Percentiles rank a stretch among this genome's conserved stretches.
phyloP scores from a whole-genome alignment of 768 basidiomycete species.

The Leccinum variicolor region DNA sequence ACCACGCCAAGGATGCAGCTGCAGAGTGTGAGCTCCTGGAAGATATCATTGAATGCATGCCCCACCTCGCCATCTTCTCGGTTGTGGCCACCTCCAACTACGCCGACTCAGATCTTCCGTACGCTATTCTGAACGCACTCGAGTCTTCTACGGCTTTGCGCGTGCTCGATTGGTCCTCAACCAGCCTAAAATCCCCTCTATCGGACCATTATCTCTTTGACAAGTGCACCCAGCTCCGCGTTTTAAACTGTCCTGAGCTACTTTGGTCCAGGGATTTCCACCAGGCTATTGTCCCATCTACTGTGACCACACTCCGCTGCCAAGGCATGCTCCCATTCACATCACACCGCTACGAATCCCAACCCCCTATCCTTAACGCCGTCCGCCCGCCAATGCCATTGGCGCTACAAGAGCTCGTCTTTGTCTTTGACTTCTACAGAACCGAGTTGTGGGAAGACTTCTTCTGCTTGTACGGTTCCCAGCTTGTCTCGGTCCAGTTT shows the following conservation, averaged over 20 bases:
- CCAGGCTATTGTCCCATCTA: background rate
- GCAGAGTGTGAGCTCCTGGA: background rate
- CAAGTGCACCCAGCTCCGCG: background rate
- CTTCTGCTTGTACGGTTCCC: background rate
- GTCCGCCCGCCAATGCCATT: background rate
- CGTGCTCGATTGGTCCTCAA: background rate
- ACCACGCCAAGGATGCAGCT: background rate
- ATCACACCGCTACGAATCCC: background rate
- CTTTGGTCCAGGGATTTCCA: background rate
- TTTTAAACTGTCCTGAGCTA: background rate
- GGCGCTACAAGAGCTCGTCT: background rate
- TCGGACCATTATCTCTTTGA: background rate
- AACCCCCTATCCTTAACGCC: background rate
- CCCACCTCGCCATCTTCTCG: background rate
- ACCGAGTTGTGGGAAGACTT: background rate
- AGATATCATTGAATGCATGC: background rate
- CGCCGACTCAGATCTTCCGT: background rate
- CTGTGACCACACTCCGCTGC: background rate
- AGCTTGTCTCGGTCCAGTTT: background rate
- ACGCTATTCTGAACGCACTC: background rate
- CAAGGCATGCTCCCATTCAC: background rate
- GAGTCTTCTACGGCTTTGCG: background rate
- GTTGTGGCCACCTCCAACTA: background rate
- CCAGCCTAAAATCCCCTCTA: background rate
- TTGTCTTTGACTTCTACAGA: background rate